These are phyloP conservation scores for Suillus discolor DNA, from an alignment of 768 basidiomycete species.

Conservation along the genomic window DNA sequence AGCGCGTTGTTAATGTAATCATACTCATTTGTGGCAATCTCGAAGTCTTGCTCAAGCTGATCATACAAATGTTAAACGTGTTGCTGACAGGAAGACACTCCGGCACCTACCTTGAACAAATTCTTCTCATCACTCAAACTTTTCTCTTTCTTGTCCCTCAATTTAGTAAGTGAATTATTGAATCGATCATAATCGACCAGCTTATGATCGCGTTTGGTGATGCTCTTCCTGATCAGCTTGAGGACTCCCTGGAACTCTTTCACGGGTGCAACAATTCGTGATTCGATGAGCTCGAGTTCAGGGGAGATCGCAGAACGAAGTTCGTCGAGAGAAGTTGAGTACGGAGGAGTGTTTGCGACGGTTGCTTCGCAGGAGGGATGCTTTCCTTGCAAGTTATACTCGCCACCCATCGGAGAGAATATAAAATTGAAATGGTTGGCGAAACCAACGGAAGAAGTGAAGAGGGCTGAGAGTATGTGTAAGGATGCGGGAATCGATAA, in stretches of 20 bases:
- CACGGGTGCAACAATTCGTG: slow-evolving; percentile 78
- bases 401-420: slow-evolving; percentile 68
- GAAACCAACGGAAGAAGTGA: slow-evolving; percentile 65
- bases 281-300: slow-evolving; percentile 93
- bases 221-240: slow-evolving; percentile 90
- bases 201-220: slow-evolving; percentile 98
- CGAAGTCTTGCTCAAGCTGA: slow-evolving; percentile 95
- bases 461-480: slow-evolving; percentile 49
- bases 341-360: slow-evolving; percentile 73
- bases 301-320: slow-evolving; percentile 77
- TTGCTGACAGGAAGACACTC: not conserved
- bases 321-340: slow-evolving; percentile 79
- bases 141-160: slow-evolving; percentile 99
- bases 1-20: slow-evolving; percentile 89
- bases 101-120: slow-evolving; percentile 76
- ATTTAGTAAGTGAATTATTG: slow-evolving; percentile 94
- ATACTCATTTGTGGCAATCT: slow-evolving; percentile 88
- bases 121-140: slow-evolving; percentile 95
- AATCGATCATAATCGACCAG: slow-evolving; percentile 93
- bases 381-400: slow-evolving; percentile 79
- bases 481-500: slow-evolving; percentile 3
- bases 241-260: slow-evolving; percentile 88
- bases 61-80: slow-evolving; percentile 3
- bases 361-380: slow-evolving; percentile 80
- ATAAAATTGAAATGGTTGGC: slow-evolving; percentile 63